phyloP scores from a whole-genome alignment of 768 basidiomycete species.

The Imleria badia region DNA sequence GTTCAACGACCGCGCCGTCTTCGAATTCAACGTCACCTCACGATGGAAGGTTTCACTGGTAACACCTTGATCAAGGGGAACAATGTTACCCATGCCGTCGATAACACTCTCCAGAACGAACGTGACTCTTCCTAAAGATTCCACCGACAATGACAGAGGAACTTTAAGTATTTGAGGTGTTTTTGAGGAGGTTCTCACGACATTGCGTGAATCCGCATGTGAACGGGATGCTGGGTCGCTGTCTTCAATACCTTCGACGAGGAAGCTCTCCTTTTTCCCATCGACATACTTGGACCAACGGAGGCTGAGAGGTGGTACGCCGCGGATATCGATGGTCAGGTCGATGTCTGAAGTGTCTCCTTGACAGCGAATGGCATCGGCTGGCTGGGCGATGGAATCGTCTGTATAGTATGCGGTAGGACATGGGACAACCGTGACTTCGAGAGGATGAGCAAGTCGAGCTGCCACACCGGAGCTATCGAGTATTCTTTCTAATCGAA shows the following conservation, averaged over 20 bases:
- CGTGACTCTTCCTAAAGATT: slow-evolving; percentile 62
- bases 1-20: slow-evolving; percentile 58
- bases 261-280: slow-evolving; percentile 63
- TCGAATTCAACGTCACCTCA: slow-evolving; percentile 37
- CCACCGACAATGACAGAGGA: slow-evolving; percentile 65
- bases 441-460: slow-evolving; percentile 60
- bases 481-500: slow-evolving; percentile 72
- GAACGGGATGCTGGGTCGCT: slow-evolving; percentile 39
- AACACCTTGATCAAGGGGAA: slow-evolving; percentile 45
- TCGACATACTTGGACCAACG: slow-evolving; percentile 73
- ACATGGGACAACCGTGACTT: slow-evolving; percentile 78
- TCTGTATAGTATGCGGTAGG: slow-evolving; percentile 67
- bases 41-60: slow-evolving; percentile 17
- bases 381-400: slow-evolving; percentile 34
- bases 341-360: slow-evolving; percentile 61
- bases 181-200: slow-evolving; percentile 21
- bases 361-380: slow-evolving; percentile 59
- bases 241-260: slow-evolving; percentile 83
- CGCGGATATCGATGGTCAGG: slow-evolving; percentile 62
- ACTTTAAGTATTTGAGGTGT: slow-evolving; percentile 60
- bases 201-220: slow-evolving; percentile 23
- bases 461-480: slow-evolving; percentile 73
- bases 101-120: slow-evolving; percentile 79
- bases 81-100: slow-evolving; percentile 79
- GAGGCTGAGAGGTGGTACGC: slow-evolving; percentile 75